phyloP scores from a whole-genome alignment of 108 stramenopile species.

The Craspedostauros australis region DNA sequence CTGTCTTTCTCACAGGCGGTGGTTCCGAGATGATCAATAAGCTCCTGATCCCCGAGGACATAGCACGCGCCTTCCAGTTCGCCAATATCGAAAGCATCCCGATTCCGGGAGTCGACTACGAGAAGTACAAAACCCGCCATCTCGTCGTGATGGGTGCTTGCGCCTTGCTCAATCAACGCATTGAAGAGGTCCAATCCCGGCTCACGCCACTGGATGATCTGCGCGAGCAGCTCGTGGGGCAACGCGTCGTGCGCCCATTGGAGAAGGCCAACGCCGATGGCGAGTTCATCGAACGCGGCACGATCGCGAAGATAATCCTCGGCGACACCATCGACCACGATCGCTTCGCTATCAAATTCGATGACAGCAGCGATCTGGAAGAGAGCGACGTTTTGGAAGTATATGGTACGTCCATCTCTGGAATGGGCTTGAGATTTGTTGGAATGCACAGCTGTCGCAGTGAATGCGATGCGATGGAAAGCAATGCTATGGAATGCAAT shows the following conservation, averaged over 20 bases:
- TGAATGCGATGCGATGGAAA: too few species aligned
- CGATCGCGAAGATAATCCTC: conserved; percentile 17
- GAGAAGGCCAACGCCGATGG: conserved; percentile 24
- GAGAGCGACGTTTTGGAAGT: conserved; percentile 34
- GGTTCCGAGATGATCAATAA: conserved; percentile 43
- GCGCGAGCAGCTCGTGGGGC: conserved; percentile 23
- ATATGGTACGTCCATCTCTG: conserved; percentile 37
- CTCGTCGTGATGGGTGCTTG: conserved; percentile 30
- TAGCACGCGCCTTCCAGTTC: neutral
- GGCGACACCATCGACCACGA: conserved; percentile 12
- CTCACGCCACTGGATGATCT: conserved; percentile 19
- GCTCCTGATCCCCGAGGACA: conserved; percentile 21
- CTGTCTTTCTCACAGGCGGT: conserved; percentile 52
- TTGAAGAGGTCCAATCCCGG: neutral
- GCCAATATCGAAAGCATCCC: neutral
- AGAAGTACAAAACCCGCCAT: conserved; percentile 27
- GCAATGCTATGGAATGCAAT: too few species aligned
- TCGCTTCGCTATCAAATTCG: conserved; percentile 45
- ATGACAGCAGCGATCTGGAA: conserved; percentile 69
- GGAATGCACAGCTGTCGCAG: too few species aligned
- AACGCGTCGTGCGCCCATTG: conserved; percentile 56
- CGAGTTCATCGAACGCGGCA: conserved; percentile 45
- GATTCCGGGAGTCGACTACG: conserved; percentile 7
- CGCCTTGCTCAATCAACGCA: conserved; percentile 7
- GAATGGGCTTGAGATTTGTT: too few species aligned